A percentile compares a stretch with the other conserved stretches of the same genome.
phyloP scores from a whole-genome alignment of 148 eudicot genomes.

The Vaccinium darrowii region DNA sequence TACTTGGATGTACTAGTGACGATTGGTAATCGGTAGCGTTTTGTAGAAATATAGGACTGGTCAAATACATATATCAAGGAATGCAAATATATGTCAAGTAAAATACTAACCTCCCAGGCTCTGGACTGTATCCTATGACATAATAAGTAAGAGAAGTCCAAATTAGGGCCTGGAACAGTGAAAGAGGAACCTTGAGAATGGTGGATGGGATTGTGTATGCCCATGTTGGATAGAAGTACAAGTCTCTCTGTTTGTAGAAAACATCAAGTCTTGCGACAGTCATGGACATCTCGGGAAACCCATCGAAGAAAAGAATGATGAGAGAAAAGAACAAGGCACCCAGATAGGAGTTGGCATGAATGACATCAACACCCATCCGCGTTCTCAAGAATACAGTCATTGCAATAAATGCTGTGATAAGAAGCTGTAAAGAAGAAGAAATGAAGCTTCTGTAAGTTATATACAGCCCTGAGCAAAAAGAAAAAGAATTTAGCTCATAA shows the following conservation, averaged over 20 bases:
- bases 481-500: background rate
- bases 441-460: background rate
- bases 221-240: conserved; percentile 83
- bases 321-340: conserved; percentile 69
- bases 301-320: conserved; percentile 56
- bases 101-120: conserved; percentile 58
- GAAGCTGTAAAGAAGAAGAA: conserved; percentile 47
- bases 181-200: conserved; percentile 69
- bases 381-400: conserved; percentile 71
- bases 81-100: background rate
- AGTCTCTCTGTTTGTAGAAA: conserved; percentile 82
- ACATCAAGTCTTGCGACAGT: conserved; percentile 63
- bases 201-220: conserved; percentile 76
- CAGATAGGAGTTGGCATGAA: conserved; percentile 63
- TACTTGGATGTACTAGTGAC: background rate
- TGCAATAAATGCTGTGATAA: conserved; percentile 46
- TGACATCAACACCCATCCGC: conserved; percentile 50
- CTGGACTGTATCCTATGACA: conserved; percentile 75
- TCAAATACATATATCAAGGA: background rate
- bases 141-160: conserved; percentile 79
- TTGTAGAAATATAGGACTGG: background rate
- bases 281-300: conserved; percentile 61
- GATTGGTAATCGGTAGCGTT: background rate
- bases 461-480: background rate
- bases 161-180: conserved; percentile 48